Conservation (phyloP, 768 basidiomycete species). For the Strobilomyces echinocephalus region DNA sequence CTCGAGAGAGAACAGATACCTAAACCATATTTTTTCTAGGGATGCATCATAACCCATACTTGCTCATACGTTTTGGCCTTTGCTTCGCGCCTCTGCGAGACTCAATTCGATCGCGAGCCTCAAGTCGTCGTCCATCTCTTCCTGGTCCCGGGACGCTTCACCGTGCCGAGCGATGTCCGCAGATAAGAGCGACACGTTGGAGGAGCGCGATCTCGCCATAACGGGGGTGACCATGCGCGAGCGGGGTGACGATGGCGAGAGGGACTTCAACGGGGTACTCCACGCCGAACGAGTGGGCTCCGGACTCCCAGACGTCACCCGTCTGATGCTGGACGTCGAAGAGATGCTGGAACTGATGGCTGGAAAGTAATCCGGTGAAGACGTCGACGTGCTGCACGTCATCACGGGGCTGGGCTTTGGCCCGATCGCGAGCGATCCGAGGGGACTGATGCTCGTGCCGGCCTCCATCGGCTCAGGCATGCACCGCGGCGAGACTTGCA, state of each 20-base stretch:
- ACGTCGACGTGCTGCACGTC: constrained; percentile 12
- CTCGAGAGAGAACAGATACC: neutral
- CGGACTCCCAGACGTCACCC: constrained; percentile 12
- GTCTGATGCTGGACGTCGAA: constrained; percentile 21
- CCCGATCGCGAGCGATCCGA: constrained; percentile 9
- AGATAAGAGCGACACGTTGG: constrained; percentile 14
- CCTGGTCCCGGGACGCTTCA: constrained; percentile 8
- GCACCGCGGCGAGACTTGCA: constrained; percentile 51
- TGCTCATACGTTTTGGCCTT: constrained; percentile 7
- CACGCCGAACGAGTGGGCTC: constrained; percentile 32
- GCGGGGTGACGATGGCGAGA: constrained; percentile 15
- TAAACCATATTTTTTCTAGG: neutral
- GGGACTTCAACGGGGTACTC: constrained; percentile 34
- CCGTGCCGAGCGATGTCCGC: constrained; percentile 8
- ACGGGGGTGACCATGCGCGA: constrained; percentile 10
- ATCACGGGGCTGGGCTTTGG: constrained; percentile 9
- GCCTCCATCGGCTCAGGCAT: constrained; percentile 55
- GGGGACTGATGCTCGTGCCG: constrained; percentile 33
- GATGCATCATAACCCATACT: neutral
- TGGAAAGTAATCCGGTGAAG: constrained; percentile 32
- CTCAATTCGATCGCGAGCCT: constrained; percentile 65
- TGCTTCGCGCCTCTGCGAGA: constrained; percentile 46
- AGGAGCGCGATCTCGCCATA: constrained; percentile 3
- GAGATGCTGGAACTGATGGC: constrained; percentile 30
- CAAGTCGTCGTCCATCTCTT: constrained; percentile 60